These are phyloP conservation scores for Coelastrella sp. DNA, from an alignment of 139 green algal species.

Conservation along the genomic window DNA sequence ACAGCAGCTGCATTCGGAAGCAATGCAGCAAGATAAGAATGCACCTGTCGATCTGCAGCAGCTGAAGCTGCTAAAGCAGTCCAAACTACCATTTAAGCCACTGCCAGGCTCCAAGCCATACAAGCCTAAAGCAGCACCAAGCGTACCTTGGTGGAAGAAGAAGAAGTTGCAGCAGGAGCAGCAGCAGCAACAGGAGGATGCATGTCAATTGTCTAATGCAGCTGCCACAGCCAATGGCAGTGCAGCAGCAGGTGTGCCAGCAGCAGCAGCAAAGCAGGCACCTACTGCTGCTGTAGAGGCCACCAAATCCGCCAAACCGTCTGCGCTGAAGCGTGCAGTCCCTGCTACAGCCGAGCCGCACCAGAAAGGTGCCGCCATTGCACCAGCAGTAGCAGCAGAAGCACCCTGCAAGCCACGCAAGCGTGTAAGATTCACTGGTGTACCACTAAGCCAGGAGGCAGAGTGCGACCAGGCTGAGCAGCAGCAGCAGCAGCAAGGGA, in stretches of 20 bases:
- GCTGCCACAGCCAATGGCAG: background rate
- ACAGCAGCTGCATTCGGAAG: no score
- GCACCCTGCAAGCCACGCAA: background rate
- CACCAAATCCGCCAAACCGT: background rate
- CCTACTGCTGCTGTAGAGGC: background rate
- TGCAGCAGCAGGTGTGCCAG: background rate
- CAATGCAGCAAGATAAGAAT: background rate
- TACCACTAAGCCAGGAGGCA: background rate
- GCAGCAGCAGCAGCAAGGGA: background rate
- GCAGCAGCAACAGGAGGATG: no score
- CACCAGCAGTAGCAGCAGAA: background rate
- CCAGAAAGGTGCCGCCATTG: background rate
- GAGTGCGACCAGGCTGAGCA: background rate
- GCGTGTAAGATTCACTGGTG: constrained; percentile 9
- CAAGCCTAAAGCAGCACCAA: no score
- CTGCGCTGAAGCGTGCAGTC: background rate
- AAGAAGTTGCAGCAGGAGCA: background rate
- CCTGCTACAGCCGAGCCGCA: background rate
- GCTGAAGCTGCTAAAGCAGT: constrained; percentile 21
- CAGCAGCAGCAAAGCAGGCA: background rate
- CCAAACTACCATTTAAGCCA: constrained; percentile 12
- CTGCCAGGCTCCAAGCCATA: background rate
- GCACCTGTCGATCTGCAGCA: background rate
- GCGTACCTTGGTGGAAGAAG: constrained; percentile 1
- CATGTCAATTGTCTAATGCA: background rate